Base-by-base conservation (phyloP, 805 yeast species). In the Metschnikowia similis region DNA sequence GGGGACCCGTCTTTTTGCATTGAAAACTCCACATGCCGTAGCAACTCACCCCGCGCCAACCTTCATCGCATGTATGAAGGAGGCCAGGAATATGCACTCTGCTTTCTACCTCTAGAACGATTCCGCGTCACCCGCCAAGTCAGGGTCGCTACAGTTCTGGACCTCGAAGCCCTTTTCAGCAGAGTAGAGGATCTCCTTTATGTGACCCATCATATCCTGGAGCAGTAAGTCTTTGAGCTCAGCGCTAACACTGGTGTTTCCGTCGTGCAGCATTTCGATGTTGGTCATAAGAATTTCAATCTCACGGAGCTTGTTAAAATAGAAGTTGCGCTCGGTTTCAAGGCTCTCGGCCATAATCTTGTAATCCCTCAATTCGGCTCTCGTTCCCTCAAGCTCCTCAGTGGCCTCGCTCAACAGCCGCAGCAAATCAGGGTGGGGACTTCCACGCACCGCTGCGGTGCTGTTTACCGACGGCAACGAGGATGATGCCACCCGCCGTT, bases 261-360 rank as follows among this genome's bases (percentile, higher is more conserved):
- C 46, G 21, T 29, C 46, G 11, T 48, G 50, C 34, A 58, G 50
- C n/a, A 64, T 66, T 48, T 63, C 64, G 37, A 71, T 61, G 26
- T 84, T 79, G 60, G 86, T 89, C 27, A 85, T 79, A 42, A 91
- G 69, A 28, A 89, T 81, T 66, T 94, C 99, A 49, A 94, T 87
- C 51, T 88, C 96, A 55, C 96, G 78, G 47, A 94, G 72, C 68
- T 92, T 94, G 61, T 86, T 84, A 69, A 88, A 92, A 66, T 94
- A 94, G 61, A 92, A 89, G 65, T 88, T 87, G 54, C 98, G 81
- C 65, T 94, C 97, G 1, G 87, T 80, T 60, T 85, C 88, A 45
- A 89, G 70, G 11, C 84, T 80, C 44, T 83, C 87, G 17, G 84
- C 78, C 11, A 84, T 81, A 21, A 79, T 72, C 51, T 75, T 76